Percentiles rank a stretch among this genome's conserved stretches.
Evolutionary conservation across 495 filamentous ascomycete species (phyloP).

Genomic region (Penicillium goetzii): DNA sequence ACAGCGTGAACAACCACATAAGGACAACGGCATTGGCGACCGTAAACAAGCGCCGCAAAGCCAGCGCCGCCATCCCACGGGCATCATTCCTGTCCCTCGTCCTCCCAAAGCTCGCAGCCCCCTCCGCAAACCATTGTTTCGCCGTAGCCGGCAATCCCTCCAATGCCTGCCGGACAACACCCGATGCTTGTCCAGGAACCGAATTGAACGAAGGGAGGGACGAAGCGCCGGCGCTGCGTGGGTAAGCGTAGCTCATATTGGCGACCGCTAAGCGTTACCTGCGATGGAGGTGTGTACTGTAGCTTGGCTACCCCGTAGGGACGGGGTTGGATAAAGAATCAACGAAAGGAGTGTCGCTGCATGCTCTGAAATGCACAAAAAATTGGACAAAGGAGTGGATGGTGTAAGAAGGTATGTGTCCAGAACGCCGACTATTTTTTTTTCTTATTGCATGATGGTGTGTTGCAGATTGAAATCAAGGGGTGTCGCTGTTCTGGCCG

Average conservation of each 20-base stretch:
- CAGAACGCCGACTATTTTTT: slow-evolving; percentile 4
- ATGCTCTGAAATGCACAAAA: slow-evolving; percentile 23
- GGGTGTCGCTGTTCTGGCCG: slow-evolving; percentile 16
- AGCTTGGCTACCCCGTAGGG: slow-evolving; percentile 19
- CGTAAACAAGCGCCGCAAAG: slow-evolving; percentile 48
- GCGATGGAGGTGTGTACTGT: slow-evolving; percentile 1
- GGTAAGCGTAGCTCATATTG: slow-evolving; percentile 49
- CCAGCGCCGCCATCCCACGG: slow-evolving; percentile 15
- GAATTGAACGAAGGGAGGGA: slow-evolving; percentile 37
- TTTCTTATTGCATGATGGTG: slow-evolving; percentile 9
- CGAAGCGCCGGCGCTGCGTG: slow-evolving; percentile 34
- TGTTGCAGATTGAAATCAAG: slow-evolving; percentile 18
- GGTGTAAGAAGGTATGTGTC: not conserved
- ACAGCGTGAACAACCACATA: slow-evolving; percentile 76
- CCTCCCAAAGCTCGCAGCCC: slow-evolving; percentile 9
- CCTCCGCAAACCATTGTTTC: slow-evolving; percentile 34
- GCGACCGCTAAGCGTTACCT: slow-evolving; percentile 17
- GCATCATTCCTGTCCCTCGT: slow-evolving; percentile 19
- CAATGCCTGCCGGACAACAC: slow-evolving; percentile 16
- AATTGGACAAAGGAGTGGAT: slow-evolving; percentile 13
- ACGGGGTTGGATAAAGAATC: slow-evolving; percentile 20
- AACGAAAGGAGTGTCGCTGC: slow-evolving; percentile 30
- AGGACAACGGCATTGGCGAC: slow-evolving; percentile 67
- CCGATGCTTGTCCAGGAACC: slow-evolving; percentile 14
- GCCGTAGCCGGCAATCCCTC: slow-evolving; percentile 26